Conservation (phyloP, 306 rosid genomes). For the Prunus mira region DNA sequence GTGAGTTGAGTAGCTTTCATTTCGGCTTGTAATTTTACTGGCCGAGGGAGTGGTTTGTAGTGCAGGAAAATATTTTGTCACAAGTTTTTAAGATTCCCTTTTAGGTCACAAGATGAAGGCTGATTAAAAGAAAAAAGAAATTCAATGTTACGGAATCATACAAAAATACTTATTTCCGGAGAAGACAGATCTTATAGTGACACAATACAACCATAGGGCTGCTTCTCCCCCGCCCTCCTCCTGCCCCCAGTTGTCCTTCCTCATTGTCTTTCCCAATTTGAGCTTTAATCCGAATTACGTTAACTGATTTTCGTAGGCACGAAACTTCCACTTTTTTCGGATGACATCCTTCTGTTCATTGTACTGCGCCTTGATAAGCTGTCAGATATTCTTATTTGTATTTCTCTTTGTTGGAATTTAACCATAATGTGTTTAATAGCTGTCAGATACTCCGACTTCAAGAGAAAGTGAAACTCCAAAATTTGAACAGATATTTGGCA, state of each 20-base stretch:
- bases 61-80: too few species aligned
- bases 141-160: too few species aligned
- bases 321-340: background rate
- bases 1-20: background rate
- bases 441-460: background rate
- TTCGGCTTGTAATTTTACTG: background rate
- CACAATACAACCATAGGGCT: background rate
- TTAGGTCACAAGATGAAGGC: too few species aligned
- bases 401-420: background rate
- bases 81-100: too few species aligned
- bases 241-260: background rate
- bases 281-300: background rate
- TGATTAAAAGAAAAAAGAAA: too few species aligned
- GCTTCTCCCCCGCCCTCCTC: background rate
- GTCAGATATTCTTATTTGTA: background rate
- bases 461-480: background rate
- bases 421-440: background rate
- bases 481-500: background rate
- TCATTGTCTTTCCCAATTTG: background rate
- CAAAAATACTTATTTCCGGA: too few species aligned
- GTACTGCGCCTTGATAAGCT: background rate
- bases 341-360: background rate
- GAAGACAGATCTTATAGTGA: background rate
- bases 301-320: background rate
- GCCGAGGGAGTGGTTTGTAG: too few species aligned